These are phyloP conservation scores for Fusarium brachygibbosum DNA, from an alignment of 2,329 filamentous ascomycete species.

Conservation along the genomic window DNA sequence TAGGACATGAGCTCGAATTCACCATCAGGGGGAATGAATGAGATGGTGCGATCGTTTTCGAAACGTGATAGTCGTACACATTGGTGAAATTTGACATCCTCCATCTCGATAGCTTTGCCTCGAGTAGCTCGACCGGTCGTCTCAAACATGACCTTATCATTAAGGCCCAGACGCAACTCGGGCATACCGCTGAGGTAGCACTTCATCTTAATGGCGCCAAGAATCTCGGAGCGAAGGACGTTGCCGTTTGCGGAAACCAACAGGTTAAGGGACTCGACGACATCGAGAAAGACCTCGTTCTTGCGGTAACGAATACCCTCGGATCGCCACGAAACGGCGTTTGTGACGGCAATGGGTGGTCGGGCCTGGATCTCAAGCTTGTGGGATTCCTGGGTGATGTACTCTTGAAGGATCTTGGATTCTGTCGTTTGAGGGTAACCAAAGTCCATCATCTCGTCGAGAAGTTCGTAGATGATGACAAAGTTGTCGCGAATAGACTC, in stretches of 20 bases:
- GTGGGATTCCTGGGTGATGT: conserved; percentile 99
- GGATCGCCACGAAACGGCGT: conserved; percentile 97
- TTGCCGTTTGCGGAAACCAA: conserved; percentile 95
- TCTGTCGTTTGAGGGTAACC: conserved; percentile 99
- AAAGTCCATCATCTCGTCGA: conserved; percentile 99
- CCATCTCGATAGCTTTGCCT: conserved; percentile 99
- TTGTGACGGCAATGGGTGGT: conserved; percentile 97
- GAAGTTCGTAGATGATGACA: conserved; percentile 97
- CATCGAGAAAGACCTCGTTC: conserved; percentile 99
- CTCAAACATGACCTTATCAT: conserved; percentile 99
- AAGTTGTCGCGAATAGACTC: conserved; percentile 99
- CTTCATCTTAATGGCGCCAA: conserved; percentile 99
- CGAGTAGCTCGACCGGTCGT: conserved; percentile 93
- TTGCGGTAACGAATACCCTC: conserved; percentile 99
- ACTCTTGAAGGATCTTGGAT: conserved; percentile 98
- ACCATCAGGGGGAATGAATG: conserved; percentile 97
- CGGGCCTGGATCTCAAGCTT: conserved; percentile 97
- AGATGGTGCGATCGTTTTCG: conserved; percentile 98
- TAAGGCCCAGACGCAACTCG: conserved; percentile 90
- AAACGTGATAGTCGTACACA: conserved; percentile 96
- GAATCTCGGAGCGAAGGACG: conserved; percentile 93
- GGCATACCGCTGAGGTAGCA: conserved; percentile 99
- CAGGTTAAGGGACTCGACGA: conserved; percentile 95
- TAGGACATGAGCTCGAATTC: conserved; percentile 99
- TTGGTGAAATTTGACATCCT: conserved; percentile 99